Conservation (phyloP, 345 rosid genomes). For the Gossypium sturtianum region DNA sequence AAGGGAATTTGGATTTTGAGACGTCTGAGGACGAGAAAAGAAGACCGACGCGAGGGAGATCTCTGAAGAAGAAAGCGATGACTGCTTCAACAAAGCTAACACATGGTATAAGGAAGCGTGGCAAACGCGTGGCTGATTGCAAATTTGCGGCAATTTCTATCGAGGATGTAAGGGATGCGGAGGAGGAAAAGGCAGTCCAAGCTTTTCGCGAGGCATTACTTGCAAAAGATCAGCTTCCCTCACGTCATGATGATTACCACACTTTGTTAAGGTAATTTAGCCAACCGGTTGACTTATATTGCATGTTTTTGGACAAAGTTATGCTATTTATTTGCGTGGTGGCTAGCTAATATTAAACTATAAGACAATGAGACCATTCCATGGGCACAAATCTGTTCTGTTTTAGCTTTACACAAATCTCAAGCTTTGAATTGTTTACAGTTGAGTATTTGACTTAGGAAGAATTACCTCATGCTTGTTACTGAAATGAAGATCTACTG, state of each 20-base stretch:
- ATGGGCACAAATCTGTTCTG: background rate
- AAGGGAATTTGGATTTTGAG: constrained; percentile 39
- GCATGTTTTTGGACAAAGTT: background rate
- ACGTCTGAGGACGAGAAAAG: constrained; percentile 62
- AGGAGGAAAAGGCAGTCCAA: constrained; percentile 70
- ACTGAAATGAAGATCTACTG: background rate
- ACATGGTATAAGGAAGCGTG: constrained; percentile 67
- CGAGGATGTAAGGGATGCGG: constrained; percentile 81
- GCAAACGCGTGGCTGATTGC: constrained; percentile 59
- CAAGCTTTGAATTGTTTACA: constrained; percentile 5
- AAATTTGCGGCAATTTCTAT: constrained; percentile 46
- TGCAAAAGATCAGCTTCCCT: constrained; percentile 58
- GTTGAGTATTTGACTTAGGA: background rate
- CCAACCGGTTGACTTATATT: background rate
- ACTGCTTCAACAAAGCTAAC: constrained; percentile 74
- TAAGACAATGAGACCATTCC: background rate
- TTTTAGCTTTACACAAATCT: background rate
- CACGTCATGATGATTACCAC: constrained; percentile 81
- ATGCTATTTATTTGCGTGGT: background rate
- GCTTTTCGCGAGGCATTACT: constrained; percentile 61
- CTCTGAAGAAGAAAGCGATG: constrained; percentile 72
- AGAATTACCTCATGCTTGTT: background rate
- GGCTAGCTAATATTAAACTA: background rate
- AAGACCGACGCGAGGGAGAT: constrained; percentile 43
- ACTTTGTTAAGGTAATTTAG: constrained; percentile 69